Percentiles rank a stretch among this genome's conserved stretches.
phyloP scores from a whole-genome alignment of 78 protist species.

The Dictyostelium discoideum region dicty_2.7 NC_007088.5:7452001-7452500 shows the following conservation, averaged over 20 bases:
- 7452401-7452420: constrained; percentile 23
- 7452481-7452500: constrained; percentile 71
- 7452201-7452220: constrained; percentile 18
- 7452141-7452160: constrained; percentile 16
- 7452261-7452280: background rate
- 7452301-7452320: background rate
- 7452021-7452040: background rate
- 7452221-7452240: background rate
- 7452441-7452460: background rate
- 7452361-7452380: background rate
- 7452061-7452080: background rate
- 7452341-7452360: constrained; percentile 29
- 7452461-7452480: background rate
- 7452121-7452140: constrained; percentile 24
- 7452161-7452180: background rate
- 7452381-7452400: background rate
- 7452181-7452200: background rate
- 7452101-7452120: constrained; percentile 28
- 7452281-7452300: constrained; percentile 52
- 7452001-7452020: background rate
- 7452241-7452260: background rate
- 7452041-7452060: background rate
- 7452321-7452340: background rate
- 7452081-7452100: background rate
- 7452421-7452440: background rate